Evolutionary conservation across 345 rosid genomes (phyloP), one percentile per base, ranked within the genome.

Genomic region (Eucalyptus leucophloia): DNA sequence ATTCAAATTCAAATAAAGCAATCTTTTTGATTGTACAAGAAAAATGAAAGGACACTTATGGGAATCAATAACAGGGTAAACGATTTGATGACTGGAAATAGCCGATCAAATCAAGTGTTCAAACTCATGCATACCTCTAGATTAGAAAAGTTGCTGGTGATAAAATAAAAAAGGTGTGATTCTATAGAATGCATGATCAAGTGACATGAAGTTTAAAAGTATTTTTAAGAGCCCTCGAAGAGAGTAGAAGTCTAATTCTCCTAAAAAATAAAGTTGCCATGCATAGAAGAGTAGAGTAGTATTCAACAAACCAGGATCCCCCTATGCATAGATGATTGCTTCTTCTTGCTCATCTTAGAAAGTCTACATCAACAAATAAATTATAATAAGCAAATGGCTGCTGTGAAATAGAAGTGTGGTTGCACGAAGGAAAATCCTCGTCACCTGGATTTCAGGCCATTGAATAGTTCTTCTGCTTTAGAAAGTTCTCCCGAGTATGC

Each of bases 371-470:
- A 89, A 85, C 21, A 42, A 92, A 50, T 85, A 34, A 88, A 86
- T 44, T 86, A 81, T 88, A 67, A 89, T 89, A 30, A 89, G 89
- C 50, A 77, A 42, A 45, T 50, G 21, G 51, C 26, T 54, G 86
- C 37, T 47, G 67, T 49, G n/a, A 49, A 51, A 53, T 8, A 17
- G 16, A 42, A 12, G 56, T 67, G 49, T 88, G 49, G 54, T 49
- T 72, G 40, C 60, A 88, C 42, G 65, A 88, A 81, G 82, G 90
- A 87, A 49, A 92, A 40, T 89, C 86, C 56, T 87, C 88, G 90
- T 88, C 83, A 97, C 99, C 96, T 95, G 88, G 91, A 94, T 88
- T 92, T 95, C 91, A 98, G 92, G 86, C 98, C 97, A 58, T 92
- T 88, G 3, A 96, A 95, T 47, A 98, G 90, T 67, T 93, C 97